phyloP scores from a whole-genome alignment of 2,329 filamentous ascomycete species.

The Xylaria sp. region DNA sequence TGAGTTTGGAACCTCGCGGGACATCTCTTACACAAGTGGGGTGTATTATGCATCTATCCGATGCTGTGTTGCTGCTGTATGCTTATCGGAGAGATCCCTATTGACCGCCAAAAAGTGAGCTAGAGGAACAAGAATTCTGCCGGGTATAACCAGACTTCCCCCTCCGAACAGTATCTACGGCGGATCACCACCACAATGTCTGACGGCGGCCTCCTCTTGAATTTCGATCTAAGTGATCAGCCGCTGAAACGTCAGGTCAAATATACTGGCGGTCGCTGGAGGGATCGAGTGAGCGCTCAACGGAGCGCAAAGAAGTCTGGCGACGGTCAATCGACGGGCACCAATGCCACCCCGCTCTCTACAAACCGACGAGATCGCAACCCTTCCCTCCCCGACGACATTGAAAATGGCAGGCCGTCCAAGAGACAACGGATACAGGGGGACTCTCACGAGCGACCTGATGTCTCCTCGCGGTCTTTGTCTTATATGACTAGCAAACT shows the following conservation, averaged over 20 bases:
- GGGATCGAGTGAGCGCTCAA: conserved; percentile 82
- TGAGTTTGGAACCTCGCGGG: too few relatives aligned
- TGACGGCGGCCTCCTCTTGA: conserved; percentile 93
- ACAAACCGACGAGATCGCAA: conserved; percentile 33
- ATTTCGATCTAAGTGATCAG: conserved; percentile 79
- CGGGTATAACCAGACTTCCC: conserved; percentile 26
- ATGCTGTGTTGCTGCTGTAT: too few relatives aligned
- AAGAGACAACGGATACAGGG: conserved; percentile 53
- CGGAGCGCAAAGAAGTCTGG: conserved; percentile 54
- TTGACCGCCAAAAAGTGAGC: conserved; percentile 40
- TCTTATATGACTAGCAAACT: conserved; percentile 46
- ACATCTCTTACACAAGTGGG: too few relatives aligned
- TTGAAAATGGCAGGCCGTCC: conserved; percentile 42
- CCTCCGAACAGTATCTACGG: conserved; percentile 3
- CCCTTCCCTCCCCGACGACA: conserved; percentile 28
- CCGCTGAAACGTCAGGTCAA: conserved; percentile 66
- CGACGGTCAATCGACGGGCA: conserved; percentile 37
- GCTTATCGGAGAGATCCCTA: conserved; percentile 1
- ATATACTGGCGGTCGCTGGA: conserved; percentile 93
- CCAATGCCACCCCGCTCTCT: conserved; percentile 41
- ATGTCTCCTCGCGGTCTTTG: conserved; percentile 33
- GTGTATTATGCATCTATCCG: conserved; percentile 13
- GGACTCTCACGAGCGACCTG: conserved; percentile 17
- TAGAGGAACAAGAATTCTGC: conserved; percentile 34
- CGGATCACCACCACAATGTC: conserved; percentile 64